Evolutionary conservation across 805 yeast genomes (phyloP).

Genomic region (Saturnispora serradocipensis): DNA sequence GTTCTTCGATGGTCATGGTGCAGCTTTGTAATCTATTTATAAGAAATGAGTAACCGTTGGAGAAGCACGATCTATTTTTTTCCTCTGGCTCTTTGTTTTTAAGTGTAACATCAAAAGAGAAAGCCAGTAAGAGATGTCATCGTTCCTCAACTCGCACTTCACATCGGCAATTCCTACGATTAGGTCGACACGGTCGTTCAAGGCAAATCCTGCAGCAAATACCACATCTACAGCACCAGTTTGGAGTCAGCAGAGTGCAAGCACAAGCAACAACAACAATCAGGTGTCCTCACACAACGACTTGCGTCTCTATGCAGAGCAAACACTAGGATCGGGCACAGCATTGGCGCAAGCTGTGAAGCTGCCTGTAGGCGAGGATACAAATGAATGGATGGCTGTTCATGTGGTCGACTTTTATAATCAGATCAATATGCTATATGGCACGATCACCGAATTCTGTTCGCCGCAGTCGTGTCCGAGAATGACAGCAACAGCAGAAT

Average conservation of each 20-base stretch:
- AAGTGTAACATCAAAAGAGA: not conserved
- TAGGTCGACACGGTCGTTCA: constrained; percentile 28
- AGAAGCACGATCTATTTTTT: not conserved
- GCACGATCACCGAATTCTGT: constrained; percentile 90
- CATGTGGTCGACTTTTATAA: constrained; percentile 85
- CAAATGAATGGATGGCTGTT: constrained; percentile 92
- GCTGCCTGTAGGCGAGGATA: constrained; percentile 87
- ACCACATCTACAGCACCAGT: constrained; percentile 18
- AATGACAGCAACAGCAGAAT: constrained; percentile 96
- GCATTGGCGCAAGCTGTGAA: constrained; percentile 90
- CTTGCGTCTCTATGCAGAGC: constrained; percentile 83
- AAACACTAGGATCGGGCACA: constrained; percentile 88
- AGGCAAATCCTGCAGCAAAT: constrained; percentile 22
- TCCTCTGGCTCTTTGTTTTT: not conserved
- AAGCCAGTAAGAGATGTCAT: constrained; percentile 9
- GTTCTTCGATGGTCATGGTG: not conserved
- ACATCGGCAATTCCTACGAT: constrained; percentile 28
- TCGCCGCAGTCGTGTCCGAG: constrained; percentile 91
- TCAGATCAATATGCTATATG: constrained; percentile 79
- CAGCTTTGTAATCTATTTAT: not conserved
- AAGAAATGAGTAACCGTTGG: not conserved
- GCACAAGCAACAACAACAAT: constrained; percentile 8
- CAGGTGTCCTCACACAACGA: constrained; percentile 44
- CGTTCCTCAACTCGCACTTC: constrained; percentile 25
- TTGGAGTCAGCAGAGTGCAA: constrained; percentile 10